Evolutionary conservation across 306 rosid genomes (phyloP), one percentile per base, ranked within the genome.

Genomic region (Lablab purpureus): DNA sequence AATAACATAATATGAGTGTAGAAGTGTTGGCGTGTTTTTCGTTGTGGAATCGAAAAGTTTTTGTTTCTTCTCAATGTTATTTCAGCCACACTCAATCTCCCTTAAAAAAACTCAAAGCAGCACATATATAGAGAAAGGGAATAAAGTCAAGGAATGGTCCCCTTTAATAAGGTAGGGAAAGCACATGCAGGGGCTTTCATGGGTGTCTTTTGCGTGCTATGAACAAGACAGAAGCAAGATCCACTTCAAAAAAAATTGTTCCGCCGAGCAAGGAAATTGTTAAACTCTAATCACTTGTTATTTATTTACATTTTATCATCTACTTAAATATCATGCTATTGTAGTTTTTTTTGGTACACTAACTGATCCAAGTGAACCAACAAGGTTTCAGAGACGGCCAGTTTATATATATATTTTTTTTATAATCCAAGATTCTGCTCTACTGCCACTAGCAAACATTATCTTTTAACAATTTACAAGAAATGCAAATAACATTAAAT

Each of bases 171-270:
- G 63, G 71, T 27, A 40, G 78, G 56, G 30, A 83, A 84, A 65
- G 84, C 87, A 68, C 77, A 69, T 79, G 81, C 40, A 63, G 37
- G 63, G 40, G 74, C 56, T 79, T 62, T 74, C 64, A 69, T 40
- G 78, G 64, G 34, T 83, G 81, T 67, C 77, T 72, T 51, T 82
- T 64, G 82, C 86, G 65, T 54, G 86, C 75, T 52, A 50, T 27
- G 51, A 76, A 62, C 62, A 82, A 82, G 67, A 60, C 81, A 82
- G 63, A 77, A 71, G 71, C 75, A 82, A 77, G 79, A 82, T 82
- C 69, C 85, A 71, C 75, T 5, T 22, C 27, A 28, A 63, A 14
- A 13, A 28, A 75, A 32, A 36, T 69, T 25, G 81, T 78, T 68
- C 55, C 32, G 21, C 72, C 50, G 22, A 45, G 83, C 78, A 72